phyloP scores from a whole-genome alignment of 1,139 yeast species.

The Lodderomyces metapsilosis region DNA sequence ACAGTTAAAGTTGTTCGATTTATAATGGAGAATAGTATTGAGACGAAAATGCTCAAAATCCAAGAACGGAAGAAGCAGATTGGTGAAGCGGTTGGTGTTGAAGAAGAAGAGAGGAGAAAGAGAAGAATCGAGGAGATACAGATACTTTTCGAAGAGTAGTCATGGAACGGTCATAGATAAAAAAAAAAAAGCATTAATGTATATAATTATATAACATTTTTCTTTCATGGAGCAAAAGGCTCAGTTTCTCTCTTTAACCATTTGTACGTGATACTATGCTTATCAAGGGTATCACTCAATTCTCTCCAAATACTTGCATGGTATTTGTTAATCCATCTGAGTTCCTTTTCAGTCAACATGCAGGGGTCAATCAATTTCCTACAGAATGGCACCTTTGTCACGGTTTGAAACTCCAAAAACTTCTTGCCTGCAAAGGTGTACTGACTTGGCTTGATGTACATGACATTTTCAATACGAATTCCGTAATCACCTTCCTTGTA shows the following conservation, averaged over 20 bases:
- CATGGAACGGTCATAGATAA: not conserved
- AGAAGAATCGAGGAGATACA: constrained; percentile 81
- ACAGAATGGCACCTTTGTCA: constrained; percentile 83
- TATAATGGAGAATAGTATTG: constrained; percentile 82
- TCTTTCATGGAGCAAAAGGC: constrained; percentile 23
- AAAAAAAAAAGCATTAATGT: constrained; percentile 1
- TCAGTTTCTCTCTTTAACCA: constrained; percentile 80
- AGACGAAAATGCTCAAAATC: constrained; percentile 82
- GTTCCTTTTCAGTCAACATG: constrained; percentile 59
- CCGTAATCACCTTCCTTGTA: constrained; percentile 94
- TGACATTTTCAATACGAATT: constrained; percentile 85
- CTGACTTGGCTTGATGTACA: constrained; percentile 56
- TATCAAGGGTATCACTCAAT: constrained; percentile 47
- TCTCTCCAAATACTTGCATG: constrained; percentile 62
- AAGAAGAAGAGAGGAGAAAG: constrained; percentile 71
- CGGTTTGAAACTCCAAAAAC: constrained; percentile 77
- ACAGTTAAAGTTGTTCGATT: constrained; percentile 77
- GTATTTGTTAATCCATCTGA: constrained; percentile 64
- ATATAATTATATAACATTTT: not conserved
- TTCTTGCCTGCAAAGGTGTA: constrained; percentile 47
- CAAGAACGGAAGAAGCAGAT: constrained; percentile 84
- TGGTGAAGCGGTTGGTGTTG: constrained; percentile 82
- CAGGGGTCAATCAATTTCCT: constrained; percentile 23
- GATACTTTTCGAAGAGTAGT: constrained; percentile 60
- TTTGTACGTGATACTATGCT: constrained; percentile 51